A percentile compares a stretch with the other conserved stretches of the same genome.
These are phyloP conservation scores for Perkinsus marinus DNA, from an alignment of 169 alveolate genomes.

Conservation along the genomic window DNA sequence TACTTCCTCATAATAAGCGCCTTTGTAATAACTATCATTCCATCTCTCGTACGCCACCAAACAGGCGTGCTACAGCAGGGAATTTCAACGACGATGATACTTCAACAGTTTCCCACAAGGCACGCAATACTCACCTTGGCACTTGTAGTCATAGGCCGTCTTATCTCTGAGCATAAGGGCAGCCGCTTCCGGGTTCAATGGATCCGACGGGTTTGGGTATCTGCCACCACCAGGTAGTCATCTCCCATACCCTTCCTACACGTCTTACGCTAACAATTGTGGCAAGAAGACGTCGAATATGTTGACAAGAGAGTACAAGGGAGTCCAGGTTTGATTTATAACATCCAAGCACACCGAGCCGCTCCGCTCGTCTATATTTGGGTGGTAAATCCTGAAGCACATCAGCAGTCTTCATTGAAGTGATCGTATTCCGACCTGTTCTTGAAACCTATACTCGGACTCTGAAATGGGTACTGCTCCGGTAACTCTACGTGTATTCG, in stretches of 20 bases:
- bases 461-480: conserved; percentile 89
- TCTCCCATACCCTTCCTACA: background rate
- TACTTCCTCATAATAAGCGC: too few species aligned
- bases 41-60: too few species aligned
- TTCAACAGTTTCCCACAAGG: too few species aligned
- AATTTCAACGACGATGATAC: too few species aligned
- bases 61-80: too few species aligned
- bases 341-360: conserved; percentile 93
- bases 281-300: conserved; percentile 88
- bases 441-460: conserved; percentile 89
- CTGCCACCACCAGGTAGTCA: background rate
- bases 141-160: conserved; percentile 72
- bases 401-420: background rate
- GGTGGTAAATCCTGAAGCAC: conserved; percentile 63
- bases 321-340: conserved; percentile 95
- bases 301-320: conserved; percentile 80
- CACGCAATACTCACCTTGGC: conserved; percentile 47
- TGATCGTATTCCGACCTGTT: conserved; percentile 28
- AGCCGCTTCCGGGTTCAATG: conserved; percentile 93
- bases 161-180: conserved; percentile 66
- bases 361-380: conserved; percentile 89
- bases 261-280: conserved; percentile 63
- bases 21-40: too few species aligned
- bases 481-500: conserved; percentile 76
- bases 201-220: conserved; percentile 92